phyloP scores from a whole-genome alignment of 1,139 yeast species.

The Magnusiomyces tetraspermus region DNA sequence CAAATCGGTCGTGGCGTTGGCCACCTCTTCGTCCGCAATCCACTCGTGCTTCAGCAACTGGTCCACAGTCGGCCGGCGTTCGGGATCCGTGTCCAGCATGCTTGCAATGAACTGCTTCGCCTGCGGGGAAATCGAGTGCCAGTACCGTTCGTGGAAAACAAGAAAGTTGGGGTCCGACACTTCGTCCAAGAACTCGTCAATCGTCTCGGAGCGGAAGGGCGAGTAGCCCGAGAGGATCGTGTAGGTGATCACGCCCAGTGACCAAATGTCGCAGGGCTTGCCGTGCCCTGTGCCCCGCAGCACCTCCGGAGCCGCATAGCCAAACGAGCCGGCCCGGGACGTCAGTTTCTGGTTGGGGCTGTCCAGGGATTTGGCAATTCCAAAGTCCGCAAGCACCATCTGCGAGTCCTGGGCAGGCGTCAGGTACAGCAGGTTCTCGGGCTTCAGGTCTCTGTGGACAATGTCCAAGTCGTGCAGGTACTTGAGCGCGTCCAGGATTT shows the following conservation, averaged over 20 bases:
- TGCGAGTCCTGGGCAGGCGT: conserved; percentile 48
- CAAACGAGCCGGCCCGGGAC: conserved; percentile 81
- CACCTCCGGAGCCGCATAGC: conserved; percentile 93
- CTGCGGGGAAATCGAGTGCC: conserved; percentile 66
- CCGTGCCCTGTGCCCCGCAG: conserved; percentile 72
- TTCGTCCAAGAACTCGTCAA: conserved; percentile 69
- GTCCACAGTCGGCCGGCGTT: conserved; percentile 54
- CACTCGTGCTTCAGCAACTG: conserved; percentile 61
- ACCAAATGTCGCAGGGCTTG: conserved; percentile 89
- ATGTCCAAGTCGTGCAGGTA: conserved; percentile 67
- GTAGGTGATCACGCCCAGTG: conserved; percentile 82
- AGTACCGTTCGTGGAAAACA: conserved; percentile 76
- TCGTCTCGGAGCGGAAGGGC: conserved; percentile 81
- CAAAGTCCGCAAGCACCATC: conserved; percentile 83
- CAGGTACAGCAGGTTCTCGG: conserved; percentile 72
- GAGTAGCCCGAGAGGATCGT: conserved; percentile 87
- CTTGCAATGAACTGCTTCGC: conserved; percentile 65
- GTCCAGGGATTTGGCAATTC: conserved; percentile 70
- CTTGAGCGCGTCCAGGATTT: conserved; percentile 61
- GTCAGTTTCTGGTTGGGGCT: conserved; percentile 55
- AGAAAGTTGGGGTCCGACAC: conserved; percentile 58
- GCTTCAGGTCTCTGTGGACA: conserved; percentile 86
- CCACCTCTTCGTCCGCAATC: conserved; percentile 45
- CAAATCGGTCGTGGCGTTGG: conserved; percentile 45
- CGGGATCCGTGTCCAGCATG: conserved; percentile 59